Evolutionary conservation across 1,284 basidiomycete genomes (phyloP), one percentile per base, ranked within the genome.

Genomic region (Tausonia pullulans): DNA sequence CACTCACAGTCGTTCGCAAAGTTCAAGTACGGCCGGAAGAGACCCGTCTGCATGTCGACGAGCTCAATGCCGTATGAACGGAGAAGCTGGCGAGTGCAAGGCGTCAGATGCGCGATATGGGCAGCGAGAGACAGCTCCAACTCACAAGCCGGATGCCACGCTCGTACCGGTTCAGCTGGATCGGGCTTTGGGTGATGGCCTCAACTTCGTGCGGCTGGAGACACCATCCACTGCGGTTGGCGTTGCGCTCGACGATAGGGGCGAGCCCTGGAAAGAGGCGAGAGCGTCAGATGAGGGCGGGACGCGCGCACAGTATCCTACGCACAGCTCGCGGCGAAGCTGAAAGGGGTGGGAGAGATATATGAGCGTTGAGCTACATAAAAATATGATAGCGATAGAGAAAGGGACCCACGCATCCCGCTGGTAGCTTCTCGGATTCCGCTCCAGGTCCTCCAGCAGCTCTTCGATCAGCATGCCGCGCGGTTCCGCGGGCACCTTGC

Each of bases 191-290:
- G 40, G 57, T 27, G 43, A 58, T 58, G 44, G 14, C 57, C n/a
- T 58, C n/a, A 13, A 46, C 9, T 46, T 58, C 57, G 45, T 58
- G 57, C 11, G 57, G 57, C 44, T 58, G 11, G 45, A 58, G 57
- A 10, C 11, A 27, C 57, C 57, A 58, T 44, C 57, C 46, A 5
- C 49, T 46, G 57, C 46, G 11, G 44, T 58, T 58, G 40, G 45
- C n/a, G 3, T 44, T 46, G n/a, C 4, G n/a, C n/a, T 58, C 57
- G 3, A 46, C 45, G 57, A 58, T 16, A 7, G 57, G 57, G 45
- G 49, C 46, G 14, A 58, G 57, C 57, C 57, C 57, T 58, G 44
- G 3, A 39, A 16, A 13, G 13, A 53, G 16, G n/a, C 16, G 56
- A 58, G 43, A 1, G 44, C 27, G 41, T n/a, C 56, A 58, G 44